Evolutionary conservation across 805 yeast species (phyloP).

Genomic region (Tanozyma kutaoensis): DNA sequence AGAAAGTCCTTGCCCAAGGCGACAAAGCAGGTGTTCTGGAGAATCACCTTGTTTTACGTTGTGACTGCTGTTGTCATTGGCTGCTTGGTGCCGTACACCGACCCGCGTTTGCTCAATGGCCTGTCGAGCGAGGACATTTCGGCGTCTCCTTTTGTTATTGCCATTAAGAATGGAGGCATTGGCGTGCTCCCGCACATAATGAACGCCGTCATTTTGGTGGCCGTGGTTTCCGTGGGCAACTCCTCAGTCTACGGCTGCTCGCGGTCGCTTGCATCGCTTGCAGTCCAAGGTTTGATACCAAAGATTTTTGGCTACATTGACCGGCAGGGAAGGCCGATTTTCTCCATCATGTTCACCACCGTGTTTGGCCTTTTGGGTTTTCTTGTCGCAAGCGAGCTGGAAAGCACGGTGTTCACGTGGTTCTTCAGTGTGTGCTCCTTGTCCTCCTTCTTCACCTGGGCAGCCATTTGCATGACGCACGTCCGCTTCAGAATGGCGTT

Average conservation of each 20-base stretch:
- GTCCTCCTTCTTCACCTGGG: slow-evolving; percentile 16
- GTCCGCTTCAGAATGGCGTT: slow-evolving; percentile 14
- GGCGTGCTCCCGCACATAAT: slow-evolving; percentile 57
- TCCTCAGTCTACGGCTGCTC: too few relatives aligned
- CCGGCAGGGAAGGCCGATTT: slow-evolving; percentile 54
- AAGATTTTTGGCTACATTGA: slow-evolving; percentile 46
- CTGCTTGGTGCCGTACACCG: slow-evolving; percentile 46
- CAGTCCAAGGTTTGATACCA: slow-evolving; percentile 54
- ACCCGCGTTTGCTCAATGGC: slow-evolving; percentile 33
- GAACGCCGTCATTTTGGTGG: slow-evolving; percentile 44
- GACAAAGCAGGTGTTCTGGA: not conserved
- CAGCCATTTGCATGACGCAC: slow-evolving; percentile 12
- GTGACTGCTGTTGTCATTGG: slow-evolving; percentile 39
- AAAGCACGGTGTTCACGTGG: slow-evolving; percentile 12
- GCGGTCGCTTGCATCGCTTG: slow-evolving; percentile 50
- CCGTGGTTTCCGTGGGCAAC: too few relatives aligned
- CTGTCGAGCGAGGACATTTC: slow-evolving; percentile 21
- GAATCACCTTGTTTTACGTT: not conserved
- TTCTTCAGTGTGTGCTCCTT: slow-evolving; percentile 13
- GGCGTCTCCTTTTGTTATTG: slow-evolving; percentile 61
- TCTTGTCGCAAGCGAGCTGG: slow-evolving; percentile 29
- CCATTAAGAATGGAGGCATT: slow-evolving; percentile 49
- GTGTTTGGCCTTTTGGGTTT: slow-evolving; percentile 49
- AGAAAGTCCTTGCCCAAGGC: not conserved
- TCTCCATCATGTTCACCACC: slow-evolving; percentile 37